Conservation (phyloP, 441 rosid genomes). For the Gossypium trilobum region DNA sequence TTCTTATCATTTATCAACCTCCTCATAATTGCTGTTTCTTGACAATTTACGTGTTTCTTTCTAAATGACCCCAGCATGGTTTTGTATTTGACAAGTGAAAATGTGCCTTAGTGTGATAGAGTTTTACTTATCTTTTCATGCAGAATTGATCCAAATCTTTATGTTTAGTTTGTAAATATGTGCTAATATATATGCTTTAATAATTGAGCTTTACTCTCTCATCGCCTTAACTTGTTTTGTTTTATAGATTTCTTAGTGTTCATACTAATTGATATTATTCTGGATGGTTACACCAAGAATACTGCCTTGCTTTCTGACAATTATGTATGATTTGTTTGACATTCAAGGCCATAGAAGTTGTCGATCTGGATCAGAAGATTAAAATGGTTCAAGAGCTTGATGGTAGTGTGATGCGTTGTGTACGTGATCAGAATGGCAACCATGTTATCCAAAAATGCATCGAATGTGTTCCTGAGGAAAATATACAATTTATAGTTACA, state of each 20-base stretch:
- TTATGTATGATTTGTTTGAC: conserved; percentile 1
- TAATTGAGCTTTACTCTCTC: neutral
- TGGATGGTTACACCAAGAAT: neutral
- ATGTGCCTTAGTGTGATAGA: too few species aligned
- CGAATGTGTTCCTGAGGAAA: conserved; percentile 78
- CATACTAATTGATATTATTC: neutral
- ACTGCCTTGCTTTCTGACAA: conserved; percentile 3
- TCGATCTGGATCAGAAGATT: conserved; percentile 75
- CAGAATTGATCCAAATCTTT: neutral
- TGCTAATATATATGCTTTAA: neutral
- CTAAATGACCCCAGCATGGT: neutral
- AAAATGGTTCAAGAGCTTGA: conserved; percentile 81
- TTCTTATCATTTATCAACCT: neutral
- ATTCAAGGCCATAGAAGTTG: conserved; percentile 74
- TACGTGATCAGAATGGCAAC: conserved; percentile 89
- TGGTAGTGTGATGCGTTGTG: conserved; percentile 73
- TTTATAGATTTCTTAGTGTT: neutral
- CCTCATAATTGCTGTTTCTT: neutral
- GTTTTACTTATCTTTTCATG: neutral
- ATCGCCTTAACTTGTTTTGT: neutral
- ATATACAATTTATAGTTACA: conserved; percentile 14
- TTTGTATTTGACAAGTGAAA: neutral
- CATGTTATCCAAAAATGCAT: conserved; percentile 83
- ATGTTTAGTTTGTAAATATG: neutral
- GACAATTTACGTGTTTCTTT: neutral